Percentiles rank a stretch among this genome's conserved stretches.
Conservation (phyloP, 108 stramenopile species). For the Ochromonas danica region DNA sequence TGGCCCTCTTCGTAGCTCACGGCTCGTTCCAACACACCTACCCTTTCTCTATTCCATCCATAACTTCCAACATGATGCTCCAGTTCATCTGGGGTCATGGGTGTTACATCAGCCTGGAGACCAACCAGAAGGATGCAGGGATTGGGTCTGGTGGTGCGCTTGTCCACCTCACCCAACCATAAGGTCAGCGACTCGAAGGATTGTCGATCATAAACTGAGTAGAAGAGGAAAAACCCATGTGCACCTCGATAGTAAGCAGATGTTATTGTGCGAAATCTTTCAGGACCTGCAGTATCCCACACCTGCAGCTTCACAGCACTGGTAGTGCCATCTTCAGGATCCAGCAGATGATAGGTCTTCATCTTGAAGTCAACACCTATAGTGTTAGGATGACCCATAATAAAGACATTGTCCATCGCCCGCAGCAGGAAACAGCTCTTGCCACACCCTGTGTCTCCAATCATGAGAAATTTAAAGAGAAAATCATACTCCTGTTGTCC, state of each 20-base stretch:
- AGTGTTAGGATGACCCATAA: not conserved
- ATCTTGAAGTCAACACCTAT: not conserved
- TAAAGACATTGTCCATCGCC: constrained; percentile 1
- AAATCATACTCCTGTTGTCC: no score
- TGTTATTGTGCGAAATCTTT: constrained; percentile 6
- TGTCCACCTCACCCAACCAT: constrained; percentile 13
- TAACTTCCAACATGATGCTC: constrained; percentile 9
- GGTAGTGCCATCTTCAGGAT: no score
- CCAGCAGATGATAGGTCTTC: no score
- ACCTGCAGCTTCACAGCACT: constrained; percentile 13
- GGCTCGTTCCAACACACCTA: not conserved
- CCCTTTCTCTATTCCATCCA: not conserved
- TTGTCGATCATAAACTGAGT: constrained; percentile 17
- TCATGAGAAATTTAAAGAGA: no score
- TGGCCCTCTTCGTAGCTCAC: constrained; percentile 7
- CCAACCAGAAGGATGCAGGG: no score
- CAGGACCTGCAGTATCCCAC: no score
- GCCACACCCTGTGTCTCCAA: no score
- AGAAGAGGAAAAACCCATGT: no score
- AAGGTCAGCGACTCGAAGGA: constrained; percentile 13
- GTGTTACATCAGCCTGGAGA: constrained; percentile 15
- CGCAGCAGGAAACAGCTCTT: no score
- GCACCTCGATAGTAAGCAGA: constrained; percentile 9
- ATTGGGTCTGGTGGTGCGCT: constrained; percentile 12
- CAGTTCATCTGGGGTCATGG: constrained; percentile 13